A percentile compares a stretch with the other conserved stretches of the same genome.
phyloP scores from a whole-genome alignment of 2,329 filamentous ascomycete genomes.

The Pestalotiopsis sp. region DNA sequence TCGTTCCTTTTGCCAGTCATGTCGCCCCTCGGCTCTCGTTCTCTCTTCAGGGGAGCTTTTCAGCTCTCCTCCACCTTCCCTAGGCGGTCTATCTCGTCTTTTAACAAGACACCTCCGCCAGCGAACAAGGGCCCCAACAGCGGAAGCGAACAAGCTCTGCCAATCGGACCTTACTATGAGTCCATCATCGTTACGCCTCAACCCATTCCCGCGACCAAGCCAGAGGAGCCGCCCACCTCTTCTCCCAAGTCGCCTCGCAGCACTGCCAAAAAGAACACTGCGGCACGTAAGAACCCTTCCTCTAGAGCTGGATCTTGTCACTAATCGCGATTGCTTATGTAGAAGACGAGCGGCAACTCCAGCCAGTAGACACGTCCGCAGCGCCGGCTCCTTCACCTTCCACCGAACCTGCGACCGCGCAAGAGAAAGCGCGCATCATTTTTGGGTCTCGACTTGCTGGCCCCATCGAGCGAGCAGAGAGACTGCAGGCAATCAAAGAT shows the following conservation, averaged over 20 bases:
- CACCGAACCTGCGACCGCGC: conserved; percentile 45
- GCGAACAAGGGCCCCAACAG: conserved; percentile 21
- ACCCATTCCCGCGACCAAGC: conserved; percentile 43
- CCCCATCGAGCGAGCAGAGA: conserved; percentile 68
- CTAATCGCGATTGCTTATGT: conserved; percentile 10
- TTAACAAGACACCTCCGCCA: conserved; percentile 26
- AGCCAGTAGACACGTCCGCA: conserved; percentile 16
- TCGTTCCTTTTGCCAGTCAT: background rate
- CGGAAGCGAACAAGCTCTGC: conserved; percentile 44
- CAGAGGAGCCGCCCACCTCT: conserved; percentile 46
- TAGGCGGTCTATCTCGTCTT: conserved; percentile 26
- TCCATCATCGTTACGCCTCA: conserved; percentile 53
- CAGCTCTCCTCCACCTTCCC: conserved; percentile 17
- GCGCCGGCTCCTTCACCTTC: conserved; percentile 30
- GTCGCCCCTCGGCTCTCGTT: conserved; percentile 10
- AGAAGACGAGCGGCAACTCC: conserved; percentile 11
- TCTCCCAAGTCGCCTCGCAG: conserved; percentile 34
- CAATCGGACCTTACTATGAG: conserved; percentile 63
- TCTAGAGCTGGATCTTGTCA: background rate
- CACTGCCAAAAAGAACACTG: conserved; percentile 25
- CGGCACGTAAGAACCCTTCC: conserved; percentile 24
- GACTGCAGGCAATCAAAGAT: conserved; percentile 58
- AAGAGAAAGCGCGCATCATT: conserved; percentile 67
- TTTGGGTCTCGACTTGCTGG: conserved; percentile 82
- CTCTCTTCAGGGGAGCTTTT: conserved; percentile 4